These are phyloP conservation scores for Aspergillus pseudonomiae DNA, from an alignment of 2,329 filamentous ascomycete genomes.

Conservation along the genomic window DNA sequence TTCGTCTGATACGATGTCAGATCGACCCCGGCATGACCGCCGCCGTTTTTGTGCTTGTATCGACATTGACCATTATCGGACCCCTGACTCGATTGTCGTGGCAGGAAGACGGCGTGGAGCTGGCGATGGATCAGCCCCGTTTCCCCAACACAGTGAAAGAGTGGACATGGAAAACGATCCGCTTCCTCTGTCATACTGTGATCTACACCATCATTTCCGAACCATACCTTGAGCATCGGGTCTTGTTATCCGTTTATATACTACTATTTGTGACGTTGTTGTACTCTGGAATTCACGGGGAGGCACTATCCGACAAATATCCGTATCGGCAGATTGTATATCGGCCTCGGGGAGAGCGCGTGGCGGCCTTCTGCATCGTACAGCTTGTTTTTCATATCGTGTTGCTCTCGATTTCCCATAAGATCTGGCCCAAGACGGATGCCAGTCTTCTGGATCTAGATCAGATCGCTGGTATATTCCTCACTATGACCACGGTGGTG, in stretches of 20 bases:
- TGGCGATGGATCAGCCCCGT: not conserved
- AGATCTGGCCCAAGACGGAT: not conserved
- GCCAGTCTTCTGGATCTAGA: not conserved
- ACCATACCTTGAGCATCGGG: not conserved
- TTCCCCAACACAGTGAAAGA: not conserved
- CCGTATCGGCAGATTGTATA: not conserved
- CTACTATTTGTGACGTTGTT: not conserved
- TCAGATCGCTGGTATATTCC: not conserved
- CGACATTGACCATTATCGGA: not conserved
- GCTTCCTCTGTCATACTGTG: not conserved
- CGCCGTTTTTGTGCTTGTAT: not conserved
- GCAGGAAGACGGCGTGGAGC: not conserved
- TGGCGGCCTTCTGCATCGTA: not conserved
- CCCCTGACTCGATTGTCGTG: not conserved
- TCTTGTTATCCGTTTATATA: not conserved
- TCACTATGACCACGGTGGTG: not conserved
- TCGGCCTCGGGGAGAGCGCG: not conserved
- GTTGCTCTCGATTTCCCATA: not conserved
- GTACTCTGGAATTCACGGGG: not conserved
- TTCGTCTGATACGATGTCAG: not conserved
- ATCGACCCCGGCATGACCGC: not conserved
- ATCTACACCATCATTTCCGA: not conserved
- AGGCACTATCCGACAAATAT: not conserved
- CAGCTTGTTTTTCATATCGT: not conserved
- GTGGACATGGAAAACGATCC: not conserved